phyloP scores from a whole-genome alignment of 2,329 filamentous ascomycete genomes.

The Drechslerella coelobrocha region DNA sequence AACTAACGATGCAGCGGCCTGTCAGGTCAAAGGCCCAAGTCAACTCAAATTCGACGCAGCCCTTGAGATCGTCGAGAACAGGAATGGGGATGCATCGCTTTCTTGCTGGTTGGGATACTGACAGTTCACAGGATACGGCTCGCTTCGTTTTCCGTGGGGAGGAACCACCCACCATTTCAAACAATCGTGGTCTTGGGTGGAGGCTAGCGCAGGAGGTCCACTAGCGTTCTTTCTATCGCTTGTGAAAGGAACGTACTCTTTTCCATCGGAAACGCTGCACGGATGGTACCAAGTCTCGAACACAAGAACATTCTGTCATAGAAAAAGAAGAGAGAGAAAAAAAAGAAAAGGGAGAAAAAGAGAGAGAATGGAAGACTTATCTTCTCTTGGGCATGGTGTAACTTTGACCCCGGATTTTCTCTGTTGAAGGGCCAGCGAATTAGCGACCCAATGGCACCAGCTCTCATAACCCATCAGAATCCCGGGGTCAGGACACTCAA shows the following conservation, averaged over 20 bases:
- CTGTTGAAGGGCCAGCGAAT: slow-evolving; percentile 13
- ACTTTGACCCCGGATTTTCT: slow-evolving; percentile 44
- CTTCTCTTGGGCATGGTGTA: not conserved
- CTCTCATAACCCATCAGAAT: slow-evolving; percentile 7
- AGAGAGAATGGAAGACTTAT: slow-evolving; percentile 1
- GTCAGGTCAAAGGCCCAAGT: not conserved
- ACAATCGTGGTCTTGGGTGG: not conserved
- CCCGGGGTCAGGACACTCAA: slow-evolving; percentile 31
- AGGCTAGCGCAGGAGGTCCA: not conserved
- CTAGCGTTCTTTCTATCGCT: not conserved
- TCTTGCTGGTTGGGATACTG: not conserved
- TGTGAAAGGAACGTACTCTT: not conserved
- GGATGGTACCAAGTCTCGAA: not conserved
- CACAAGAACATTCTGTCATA: no score
- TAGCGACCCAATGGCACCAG: slow-evolving; percentile 47
- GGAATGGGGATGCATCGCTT: not conserved
- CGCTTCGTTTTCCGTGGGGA: not conserved
- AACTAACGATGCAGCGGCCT: slow-evolving; percentile 2
- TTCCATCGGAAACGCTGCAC: not conserved
- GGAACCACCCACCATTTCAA: not conserved
- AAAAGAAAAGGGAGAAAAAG: not conserved
- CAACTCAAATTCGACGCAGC: not conserved
- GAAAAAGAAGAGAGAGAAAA: not conserved
- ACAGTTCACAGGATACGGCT: not conserved
- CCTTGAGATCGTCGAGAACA: not conserved